Base-by-base conservation (phyloP, 2,329 filamentous ascomycete species). In the Lachnellula willkommii region DNA sequence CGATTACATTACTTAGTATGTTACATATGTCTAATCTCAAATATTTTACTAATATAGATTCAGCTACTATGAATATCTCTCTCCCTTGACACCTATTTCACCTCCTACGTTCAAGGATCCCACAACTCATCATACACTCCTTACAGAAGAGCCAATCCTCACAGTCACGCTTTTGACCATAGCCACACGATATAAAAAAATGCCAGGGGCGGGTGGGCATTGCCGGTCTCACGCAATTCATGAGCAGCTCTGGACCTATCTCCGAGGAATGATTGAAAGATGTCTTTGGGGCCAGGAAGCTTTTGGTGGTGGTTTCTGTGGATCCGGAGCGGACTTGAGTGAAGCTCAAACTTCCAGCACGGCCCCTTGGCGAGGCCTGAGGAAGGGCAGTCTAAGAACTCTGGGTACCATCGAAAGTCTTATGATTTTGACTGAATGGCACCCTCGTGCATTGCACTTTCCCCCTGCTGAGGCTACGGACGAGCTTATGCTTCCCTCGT, bases 211-310 rank as follows among this genome's bases (percentile, higher is more conserved):
- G 0, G 91, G 90, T 2, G 88, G 89, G 1, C 80, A 86, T 59
- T 95, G 90, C 48, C 85, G 94, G 50, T 90, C 91, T 0, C 90
- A 94, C 66, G 88, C 90, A 48, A 95, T 99, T 53, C 94, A 97
- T 63, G 90, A 96, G 66, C 91, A 95, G 71, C 81, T 97, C 5
- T 99, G 94, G 94, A 89, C 85, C 32, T 95, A 96, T 68, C 80
- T 97, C 32, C 87, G 92, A 51, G 89, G 90, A 56, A 96, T 97
- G 89, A 94, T 97, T 62, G 90, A 96, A 71, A 84, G 93, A 36
- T 88, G 95, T 63, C 85, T 97, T 39, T 97, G 91, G 88, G 94
- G 92, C 8, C 93, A 96, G 69, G 93, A 97, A 71, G 90, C 95
- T 52, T 96, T 96, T 67, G 93, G 91, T 32, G 90, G 90, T 26